Base-by-base conservation (phyloP, 495 filamentous ascomycete species). In the Hyaloscypha variabilis region DNA sequence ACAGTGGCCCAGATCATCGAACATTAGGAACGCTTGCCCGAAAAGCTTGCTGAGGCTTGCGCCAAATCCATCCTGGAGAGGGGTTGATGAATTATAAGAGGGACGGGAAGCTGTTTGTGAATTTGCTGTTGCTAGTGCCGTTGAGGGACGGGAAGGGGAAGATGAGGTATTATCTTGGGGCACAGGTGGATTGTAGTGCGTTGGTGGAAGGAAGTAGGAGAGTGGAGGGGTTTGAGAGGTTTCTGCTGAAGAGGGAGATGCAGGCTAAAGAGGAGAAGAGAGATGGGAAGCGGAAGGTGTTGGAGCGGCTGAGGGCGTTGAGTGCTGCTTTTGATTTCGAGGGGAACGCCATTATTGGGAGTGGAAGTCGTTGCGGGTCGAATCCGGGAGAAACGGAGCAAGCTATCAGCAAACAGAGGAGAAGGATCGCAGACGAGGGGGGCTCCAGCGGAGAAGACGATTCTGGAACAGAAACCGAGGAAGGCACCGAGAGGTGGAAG, bases 91-190 rank as follows among this genome's bases (percentile, higher is more conserved):
- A 62, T 31, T 62, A 62, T 34, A 46, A 19, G 8, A 62, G 39
- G 29, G 59, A 53, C 24, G 59, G 59, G 23, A 62, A 51, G 30
- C 42, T 42, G 30, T 62, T 62, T 24, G 25, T 62, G 11, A 53
- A 62, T 30, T 13, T 62, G 14, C 46, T 62, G 14, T 51, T 62
- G 59, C 39, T 62, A 26, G 59, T 42, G n/a, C 59, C 59, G 21
- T 30, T 62, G 19, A 3, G 25, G 6, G 59, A 62, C n/a, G 13
- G 51, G 28, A 53, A 62, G 28, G 59, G 59, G 14, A 62, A 52
- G 1, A n/a, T 51, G 24, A 62, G 31, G 25, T 62, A 62, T 49
- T 62, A 53, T 34, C 14, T 62, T 0, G 1, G 25, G 29, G 59
- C 36, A 6, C 59, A 62, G 28, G 59, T 62, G 25, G 59, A 62